Base-by-base conservation (phyloP, 345 rosid species). In the Pugionium dolabratum region DNA sequence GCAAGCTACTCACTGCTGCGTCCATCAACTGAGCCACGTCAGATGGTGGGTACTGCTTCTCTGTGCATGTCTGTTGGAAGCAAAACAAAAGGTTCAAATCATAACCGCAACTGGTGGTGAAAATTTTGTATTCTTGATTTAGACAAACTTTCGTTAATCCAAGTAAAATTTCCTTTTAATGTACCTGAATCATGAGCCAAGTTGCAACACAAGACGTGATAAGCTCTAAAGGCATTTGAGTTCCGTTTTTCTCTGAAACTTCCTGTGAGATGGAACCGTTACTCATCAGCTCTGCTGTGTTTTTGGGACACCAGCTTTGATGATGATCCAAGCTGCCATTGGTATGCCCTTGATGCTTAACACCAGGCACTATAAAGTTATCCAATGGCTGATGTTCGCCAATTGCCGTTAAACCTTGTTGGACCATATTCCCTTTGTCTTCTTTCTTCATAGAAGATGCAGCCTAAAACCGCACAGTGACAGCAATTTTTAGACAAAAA, bases 21-120 rank as follows among this genome's bases (percentile, higher is more conserved):
- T 95, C 97, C 18, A 95, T 83, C 58, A 89, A 78, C 78, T 84
- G 87, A n/a, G 97, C 99, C 80, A 91, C 89, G 8, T 91, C 92
- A 0, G 83, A 79, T 4, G 98, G 98, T 2, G 95, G 93, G 73
- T 81, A 84, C 50, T 84, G 96, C 50, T 87, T 80, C 67, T 91
- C 92, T 1, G 94, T 80, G 79, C 94, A 89, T 30, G 79, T 82
- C 99, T 92, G 86, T 77, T 42, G 30, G 28, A 8, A 8, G 2
- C 29, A 50, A 55, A 37, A 42, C 4, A 29, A 39, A 31, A 34
- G 2, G 49, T 27, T 53, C 60, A 6, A 9, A 51, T 40, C 59
- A 18, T 18, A 18, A 18, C 18, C 18, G 18, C 18, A 18, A 18
- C 18, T 18, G 18, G 18, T 18, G 18, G 18, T 18, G 18, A 18